Percentiles rank a stretch among this genome's conserved stretches.
phyloP scores from a whole-genome alignment of 371 early-diverging fungal species.

The Syncephalastrum sp. region DNA sequence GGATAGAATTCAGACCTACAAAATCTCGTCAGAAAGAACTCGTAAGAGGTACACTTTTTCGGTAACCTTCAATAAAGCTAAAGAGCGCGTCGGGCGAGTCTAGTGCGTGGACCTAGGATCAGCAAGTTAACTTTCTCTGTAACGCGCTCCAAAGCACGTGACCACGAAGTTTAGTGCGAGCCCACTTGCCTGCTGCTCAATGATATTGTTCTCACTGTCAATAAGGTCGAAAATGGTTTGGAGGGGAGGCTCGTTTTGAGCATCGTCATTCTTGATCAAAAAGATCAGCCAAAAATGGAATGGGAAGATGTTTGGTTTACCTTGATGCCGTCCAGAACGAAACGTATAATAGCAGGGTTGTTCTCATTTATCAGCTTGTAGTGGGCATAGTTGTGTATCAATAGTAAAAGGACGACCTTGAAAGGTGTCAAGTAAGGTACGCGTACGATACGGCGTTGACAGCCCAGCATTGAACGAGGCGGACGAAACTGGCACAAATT shows the following conservation, averaged over 20 bases:
- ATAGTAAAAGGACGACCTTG: constrained; percentile 17
- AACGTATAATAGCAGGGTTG: constrained; percentile 11
- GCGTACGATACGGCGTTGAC: no score
- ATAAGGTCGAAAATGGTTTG: neutral
- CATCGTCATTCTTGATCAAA: neutral
- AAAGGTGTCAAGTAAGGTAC: constrained; percentile 18
- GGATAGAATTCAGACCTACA: no score
- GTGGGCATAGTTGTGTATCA: constrained; percentile 16
- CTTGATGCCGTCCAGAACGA: constrained; percentile 15
- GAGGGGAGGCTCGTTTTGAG: constrained; percentile 1
- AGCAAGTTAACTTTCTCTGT: no score
- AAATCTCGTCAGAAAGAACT: no score
- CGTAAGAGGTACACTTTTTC: no score
- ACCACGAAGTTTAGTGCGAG: neutral
- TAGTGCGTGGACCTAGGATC: no score
- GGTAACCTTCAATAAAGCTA: no score
- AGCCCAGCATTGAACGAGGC: no score
- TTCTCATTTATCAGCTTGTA: constrained; percentile 11
- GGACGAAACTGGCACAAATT: no score
- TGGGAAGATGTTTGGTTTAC: constrained; percentile 2
- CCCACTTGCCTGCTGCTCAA: neutral
- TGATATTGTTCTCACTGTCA: neutral
- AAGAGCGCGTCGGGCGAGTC: no score
- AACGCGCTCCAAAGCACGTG: no score
- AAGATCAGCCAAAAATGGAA: neutral